A percentile compares a stretch with the other conserved stretches of the same genome.
These are phyloP conservation scores for Auriscalpium microsporum DNA, from an alignment of 768 basidiomycete genomes.

Conservation along the genomic window DNA sequence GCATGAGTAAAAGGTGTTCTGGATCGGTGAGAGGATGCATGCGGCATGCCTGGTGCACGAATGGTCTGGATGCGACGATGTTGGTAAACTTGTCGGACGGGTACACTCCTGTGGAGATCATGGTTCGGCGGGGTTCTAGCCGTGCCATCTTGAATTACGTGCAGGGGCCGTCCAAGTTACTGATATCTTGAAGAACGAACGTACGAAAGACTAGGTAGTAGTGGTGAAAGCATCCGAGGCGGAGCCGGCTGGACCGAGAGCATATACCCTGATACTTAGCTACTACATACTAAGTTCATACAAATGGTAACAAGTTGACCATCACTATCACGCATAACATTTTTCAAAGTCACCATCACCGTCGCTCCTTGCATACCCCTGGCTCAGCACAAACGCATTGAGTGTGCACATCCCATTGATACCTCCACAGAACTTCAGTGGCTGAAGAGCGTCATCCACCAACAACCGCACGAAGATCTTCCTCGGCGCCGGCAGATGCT, in stretches of 20 bases:
- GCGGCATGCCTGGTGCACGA: constrained; percentile 15
- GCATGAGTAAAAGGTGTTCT: neutral
- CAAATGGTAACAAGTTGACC: too few species aligned
- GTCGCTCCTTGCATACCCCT: constrained; percentile 55
- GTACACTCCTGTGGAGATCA: constrained; percentile 11
- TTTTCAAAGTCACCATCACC: constrained; percentile 53
- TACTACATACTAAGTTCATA: too few species aligned
- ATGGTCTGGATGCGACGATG: constrained; percentile 5
- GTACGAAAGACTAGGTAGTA: too few species aligned
- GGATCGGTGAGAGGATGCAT: neutral
- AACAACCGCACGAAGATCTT: constrained; percentile 48
- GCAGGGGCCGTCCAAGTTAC: too few species aligned
- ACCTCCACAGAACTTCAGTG: constrained; percentile 52
- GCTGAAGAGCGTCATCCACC: constrained; percentile 67
- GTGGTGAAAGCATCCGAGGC: too few species aligned
- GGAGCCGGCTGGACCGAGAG: too few species aligned
- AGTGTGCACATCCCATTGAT: constrained; percentile 55
- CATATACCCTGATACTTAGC: too few species aligned
- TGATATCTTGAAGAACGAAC: too few species aligned
- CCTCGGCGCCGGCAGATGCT: neutral
- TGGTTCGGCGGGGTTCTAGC: constrained; percentile 8
- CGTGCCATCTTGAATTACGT: neutral
- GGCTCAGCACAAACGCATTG: constrained; percentile 59
- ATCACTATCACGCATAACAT: too few species aligned
- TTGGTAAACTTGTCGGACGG: constrained; percentile 6